Conservation (phyloP, 768 basidiomycete genomes). For the Favolaschia claudopus region DNA sequence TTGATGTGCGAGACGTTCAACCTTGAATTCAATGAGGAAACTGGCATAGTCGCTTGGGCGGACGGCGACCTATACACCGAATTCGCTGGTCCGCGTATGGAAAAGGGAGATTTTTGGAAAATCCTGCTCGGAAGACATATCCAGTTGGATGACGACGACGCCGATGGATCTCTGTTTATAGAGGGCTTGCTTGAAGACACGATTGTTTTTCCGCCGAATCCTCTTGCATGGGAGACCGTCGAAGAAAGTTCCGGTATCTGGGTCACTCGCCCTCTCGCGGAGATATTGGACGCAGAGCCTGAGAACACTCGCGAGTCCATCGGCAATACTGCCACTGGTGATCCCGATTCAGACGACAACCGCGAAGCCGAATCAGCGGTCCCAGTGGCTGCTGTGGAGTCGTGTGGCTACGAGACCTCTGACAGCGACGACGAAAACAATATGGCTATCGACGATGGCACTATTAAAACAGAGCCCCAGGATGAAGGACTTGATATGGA, state of each 20-base stretch:
- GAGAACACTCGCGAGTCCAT: too few species aligned
- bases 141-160: conserved; percentile 40
- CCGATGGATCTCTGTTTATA: conserved; percentile 42
- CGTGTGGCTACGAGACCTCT: conserved; percentile 1
- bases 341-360: conserved; percentile 1
- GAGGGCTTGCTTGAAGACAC: conserved; percentile 25
- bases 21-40: conserved; percentile 34
- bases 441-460: conserved; percentile 5
- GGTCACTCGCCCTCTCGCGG: neutral
- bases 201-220: conserved; percentile 18
- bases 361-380: neutral
- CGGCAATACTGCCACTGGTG: neutral
- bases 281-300: neutral
- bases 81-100: conserved; percentile 41
- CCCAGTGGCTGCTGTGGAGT: neutral
- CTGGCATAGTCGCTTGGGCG: conserved; percentile 44
- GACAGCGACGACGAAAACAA: conserved; percentile 11
- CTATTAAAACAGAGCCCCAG: too few species aligned
- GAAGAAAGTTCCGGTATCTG: neutral
- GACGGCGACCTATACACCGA: conserved; percentile 38
- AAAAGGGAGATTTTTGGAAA: conserved; percentile 43
- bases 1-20: conserved; percentile 46
- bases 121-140: conserved; percentile 47
- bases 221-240: conserved; percentile 10
- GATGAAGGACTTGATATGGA: too few species aligned